phyloP scores from a whole-genome alignment of 2,329 filamentous ascomycete genomes.

The Aureobasidium namibiae region DNA sequence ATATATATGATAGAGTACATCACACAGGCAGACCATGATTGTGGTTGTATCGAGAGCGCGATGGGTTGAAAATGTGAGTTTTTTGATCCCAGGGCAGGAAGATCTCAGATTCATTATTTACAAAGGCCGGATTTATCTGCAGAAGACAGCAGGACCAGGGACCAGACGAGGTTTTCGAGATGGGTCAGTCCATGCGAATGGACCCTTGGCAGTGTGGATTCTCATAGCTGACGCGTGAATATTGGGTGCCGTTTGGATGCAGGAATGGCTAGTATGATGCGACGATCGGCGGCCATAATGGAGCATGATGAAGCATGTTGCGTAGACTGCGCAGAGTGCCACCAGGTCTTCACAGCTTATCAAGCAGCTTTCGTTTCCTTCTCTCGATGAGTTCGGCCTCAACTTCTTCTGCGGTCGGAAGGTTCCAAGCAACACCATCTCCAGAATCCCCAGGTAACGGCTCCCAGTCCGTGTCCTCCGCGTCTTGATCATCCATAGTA shows the following conservation, averaged over 20 bases:
- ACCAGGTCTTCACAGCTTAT: constrained; percentile 53
- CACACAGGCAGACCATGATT: neutral
- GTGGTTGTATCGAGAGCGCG: neutral
- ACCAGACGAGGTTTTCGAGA: neutral
- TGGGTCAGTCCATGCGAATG: neutral
- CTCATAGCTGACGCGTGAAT: neutral
- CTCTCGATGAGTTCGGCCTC: constrained; percentile 86
- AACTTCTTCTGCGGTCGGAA: constrained; percentile 87
- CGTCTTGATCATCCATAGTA: constrained; percentile 51
- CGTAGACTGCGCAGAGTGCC: neutral
- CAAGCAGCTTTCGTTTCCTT: constrained; percentile 71
- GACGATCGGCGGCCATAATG: neutral
- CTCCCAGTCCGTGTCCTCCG: constrained; percentile 54
- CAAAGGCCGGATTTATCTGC: neutral
- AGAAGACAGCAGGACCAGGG: neutral
- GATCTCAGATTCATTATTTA: neutral
- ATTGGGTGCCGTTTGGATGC: neutral
- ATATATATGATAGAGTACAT: neutral
- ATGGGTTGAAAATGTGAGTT: neutral
- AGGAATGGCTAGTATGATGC: neutral
- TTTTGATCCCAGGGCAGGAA: neutral
- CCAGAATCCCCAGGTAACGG: constrained; percentile 78
- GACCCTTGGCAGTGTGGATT: too few relatives aligned
- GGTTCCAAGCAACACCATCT: constrained; percentile 71
- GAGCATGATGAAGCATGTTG: neutral